These are phyloP conservation scores for Trichoderma koningiopsis DNA, from an alignment of 2,329 filamentous ascomycete genomes.

Conservation along the genomic window DNA sequence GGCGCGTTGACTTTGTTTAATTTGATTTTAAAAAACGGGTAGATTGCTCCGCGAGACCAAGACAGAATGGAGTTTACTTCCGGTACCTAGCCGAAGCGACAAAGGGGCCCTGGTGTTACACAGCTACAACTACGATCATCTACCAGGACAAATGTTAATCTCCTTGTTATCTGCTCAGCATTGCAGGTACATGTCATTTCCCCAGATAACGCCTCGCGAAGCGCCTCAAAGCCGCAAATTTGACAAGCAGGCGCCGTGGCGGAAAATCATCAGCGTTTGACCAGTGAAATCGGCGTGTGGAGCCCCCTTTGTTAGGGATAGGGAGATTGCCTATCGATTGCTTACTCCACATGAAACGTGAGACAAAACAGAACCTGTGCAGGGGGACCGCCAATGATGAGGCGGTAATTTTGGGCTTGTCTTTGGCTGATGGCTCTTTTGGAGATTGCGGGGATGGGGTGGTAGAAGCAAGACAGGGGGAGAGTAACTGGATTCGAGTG, in stretches of 20 bases:
- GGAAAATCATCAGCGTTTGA: background rate
- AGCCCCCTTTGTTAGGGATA: background rate
- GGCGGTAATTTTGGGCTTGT: background rate
- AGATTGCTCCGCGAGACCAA: background rate
- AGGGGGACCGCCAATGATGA: background rate
- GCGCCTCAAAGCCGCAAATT: background rate
- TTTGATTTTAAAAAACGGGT: background rate
- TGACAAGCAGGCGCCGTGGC: background rate
- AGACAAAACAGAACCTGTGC: background rate
- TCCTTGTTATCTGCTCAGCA: background rate
- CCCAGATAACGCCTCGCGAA: background rate
- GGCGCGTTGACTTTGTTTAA: background rate
- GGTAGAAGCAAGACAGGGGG: background rate
- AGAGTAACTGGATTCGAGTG: background rate
- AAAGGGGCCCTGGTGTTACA: background rate
- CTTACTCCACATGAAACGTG: slow-evolving; percentile 6
- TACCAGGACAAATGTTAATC: background rate
- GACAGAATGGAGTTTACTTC: background rate
- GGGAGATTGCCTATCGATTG: slow-evolving; percentile 22
- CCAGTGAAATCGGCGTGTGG: background rate
- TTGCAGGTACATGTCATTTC: background rate
- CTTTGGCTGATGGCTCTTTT: background rate
- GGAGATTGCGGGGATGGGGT: slow-evolving; percentile 22
- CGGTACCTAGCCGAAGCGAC: background rate
- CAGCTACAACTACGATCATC: background rate